Conservation (phyloP, 2,329 filamentous ascomycete genomes). For the Colletotrichum abscissum region DNA sequence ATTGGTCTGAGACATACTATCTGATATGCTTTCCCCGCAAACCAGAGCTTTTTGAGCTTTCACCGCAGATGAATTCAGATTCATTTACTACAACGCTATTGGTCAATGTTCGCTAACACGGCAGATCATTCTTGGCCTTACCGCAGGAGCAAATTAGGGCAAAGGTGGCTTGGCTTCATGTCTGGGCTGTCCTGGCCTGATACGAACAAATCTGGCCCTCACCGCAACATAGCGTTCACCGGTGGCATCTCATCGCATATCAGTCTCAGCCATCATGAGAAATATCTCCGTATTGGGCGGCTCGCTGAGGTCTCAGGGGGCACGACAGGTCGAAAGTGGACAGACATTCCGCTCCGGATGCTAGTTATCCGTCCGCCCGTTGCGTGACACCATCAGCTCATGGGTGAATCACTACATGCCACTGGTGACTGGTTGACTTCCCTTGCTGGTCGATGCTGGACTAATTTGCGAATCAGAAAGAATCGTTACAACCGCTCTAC, state of each 20-base stretch:
- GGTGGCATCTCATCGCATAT: neutral
- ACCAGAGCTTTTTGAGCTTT: neutral
- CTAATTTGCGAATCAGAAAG: neutral
- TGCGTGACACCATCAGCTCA: neutral
- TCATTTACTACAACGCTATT: neutral
- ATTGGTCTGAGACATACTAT: neutral
- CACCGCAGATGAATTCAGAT: neutral
- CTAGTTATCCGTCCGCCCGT: neutral
- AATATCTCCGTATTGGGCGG: neutral
- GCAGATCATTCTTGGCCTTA: neutral
- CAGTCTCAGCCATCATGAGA: neutral
- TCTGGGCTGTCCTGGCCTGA: neutral
- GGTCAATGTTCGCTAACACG: neutral
- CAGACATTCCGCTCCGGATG: neutral
- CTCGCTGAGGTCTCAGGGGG: neutral
- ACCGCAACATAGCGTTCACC: neutral
- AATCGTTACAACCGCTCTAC: neutral
- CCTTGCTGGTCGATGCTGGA: neutral
- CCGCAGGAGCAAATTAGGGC: too few relatives aligned
- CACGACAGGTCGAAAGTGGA: neutral
- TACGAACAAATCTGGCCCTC: neutral
- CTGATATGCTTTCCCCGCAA: constrained; percentile 1
- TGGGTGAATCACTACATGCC: neutral
- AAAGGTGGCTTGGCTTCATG: constrained; percentile 1
- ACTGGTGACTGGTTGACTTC: neutral